Evolutionary conservation across 2,329 filamentous ascomycete species (phyloP).

Genomic region (Aschersonia sp.): DNA sequence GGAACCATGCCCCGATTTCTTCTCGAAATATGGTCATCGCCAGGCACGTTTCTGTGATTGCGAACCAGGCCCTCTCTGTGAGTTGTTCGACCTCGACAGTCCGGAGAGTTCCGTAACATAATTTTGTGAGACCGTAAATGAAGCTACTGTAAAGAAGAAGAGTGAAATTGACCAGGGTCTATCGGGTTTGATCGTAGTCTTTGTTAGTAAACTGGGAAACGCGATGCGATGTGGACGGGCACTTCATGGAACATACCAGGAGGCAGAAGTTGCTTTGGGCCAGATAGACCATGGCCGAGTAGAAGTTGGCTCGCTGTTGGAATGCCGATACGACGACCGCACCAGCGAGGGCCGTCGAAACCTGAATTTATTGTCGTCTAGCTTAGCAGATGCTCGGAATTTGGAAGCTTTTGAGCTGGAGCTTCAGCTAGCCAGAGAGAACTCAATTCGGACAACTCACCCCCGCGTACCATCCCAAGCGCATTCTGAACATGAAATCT

Average conservation of each 20-base stretch:
- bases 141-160: slow-evolving; percentile 68
- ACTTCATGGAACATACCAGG: slow-evolving; percentile 43
- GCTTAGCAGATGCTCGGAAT: neutral
- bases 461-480: slow-evolving; percentile 45
- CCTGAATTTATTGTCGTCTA: slow-evolving; percentile 26
- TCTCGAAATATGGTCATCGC: slow-evolving; percentile 98
- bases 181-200: too few species aligned
- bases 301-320: slow-evolving; percentile 93
- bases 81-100: slow-evolving; percentile 93
- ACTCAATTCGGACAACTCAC: slow-evolving; percentile 20
- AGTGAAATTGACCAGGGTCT: slow-evolving; percentile 86
- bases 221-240: neutral
- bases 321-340: slow-evolving; percentile 81
- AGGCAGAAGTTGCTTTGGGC: slow-evolving; percentile 92
- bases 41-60: slow-evolving; percentile 88
- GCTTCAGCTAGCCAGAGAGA: too few species aligned
- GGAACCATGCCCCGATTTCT: slow-evolving; percentile 84
- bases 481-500: slow-evolving; percentile 30
- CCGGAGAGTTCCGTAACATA: slow-evolving; percentile 81
- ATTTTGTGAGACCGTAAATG: slow-evolving; percentile 73
- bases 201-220: too few species aligned
- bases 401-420: neutral
- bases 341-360: slow-evolving; percentile 70
- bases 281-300: slow-evolving; percentile 92
- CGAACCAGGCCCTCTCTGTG: slow-evolving; percentile 96